Evolutionary conservation across 805 yeast genomes (phyloP), one percentile per base, ranked within the genome.

Genomic region (Yarrowia sp.): DNA sequence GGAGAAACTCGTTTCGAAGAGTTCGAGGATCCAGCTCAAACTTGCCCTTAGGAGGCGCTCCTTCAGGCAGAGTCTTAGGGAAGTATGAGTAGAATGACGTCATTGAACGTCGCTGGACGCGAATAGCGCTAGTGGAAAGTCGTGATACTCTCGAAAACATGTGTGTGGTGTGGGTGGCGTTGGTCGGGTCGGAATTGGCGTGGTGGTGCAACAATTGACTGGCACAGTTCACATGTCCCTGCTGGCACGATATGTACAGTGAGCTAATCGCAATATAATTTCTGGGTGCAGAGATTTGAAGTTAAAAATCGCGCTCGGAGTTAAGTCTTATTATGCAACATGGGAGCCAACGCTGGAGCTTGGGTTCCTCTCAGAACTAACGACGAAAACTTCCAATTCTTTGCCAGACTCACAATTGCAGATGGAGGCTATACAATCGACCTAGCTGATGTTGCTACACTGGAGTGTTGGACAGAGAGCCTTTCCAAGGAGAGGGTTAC

Each of bases 1-100:
- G 68, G 43, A 96, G 77, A 74, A 86, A 93, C 74, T 95, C 98
- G 66, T 84, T 82, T 61, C 96, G 82, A 55, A 93, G 79, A 15
- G 76, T 71, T 55, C 80, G 77, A 13, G 78, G 70, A 71, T 90
- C 86, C 5, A 91, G 75, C 1, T 74, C 71, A 76, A 91, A 93
- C 36, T 80, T 74, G 28, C 86, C 86, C 1, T 70, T 66, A 0
- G 88, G 88, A 2, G 92, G 91, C 1, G 86, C 83, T 0, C 87
- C 87, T 1, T 79, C 65, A 0, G 90, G 87, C 67, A 90, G 86
- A 0, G 92, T 85, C 70, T 83, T 79, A 0, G 97, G 98, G 73
- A 93, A 93, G 14, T 89, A 73, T 18, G 78, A 75, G 74, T 86
- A 92, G 72, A 78, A 87, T 57, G 67, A 67, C n/a, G 58, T 58